Evolutionary conservation across 1,284 basidiomycete species (phyloP), one percentile per base, ranked within the genome.

Genomic region (Cyathus pygmaeus): DNA sequence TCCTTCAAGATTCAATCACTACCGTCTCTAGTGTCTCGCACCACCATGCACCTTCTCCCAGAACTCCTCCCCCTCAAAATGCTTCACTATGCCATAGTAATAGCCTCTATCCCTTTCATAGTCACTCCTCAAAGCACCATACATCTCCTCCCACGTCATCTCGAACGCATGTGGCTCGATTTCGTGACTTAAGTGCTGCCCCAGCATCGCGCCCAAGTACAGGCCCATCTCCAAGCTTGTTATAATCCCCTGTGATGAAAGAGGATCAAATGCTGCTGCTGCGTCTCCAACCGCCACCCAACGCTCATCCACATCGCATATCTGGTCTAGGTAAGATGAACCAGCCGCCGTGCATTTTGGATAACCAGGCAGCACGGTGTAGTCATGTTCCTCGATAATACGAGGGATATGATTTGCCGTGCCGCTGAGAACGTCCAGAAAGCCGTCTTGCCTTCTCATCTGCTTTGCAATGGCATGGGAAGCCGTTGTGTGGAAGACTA

Each of bases 191-290:
- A 42, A 42, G n/a, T 42, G 39, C n/a, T 42, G 39, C 13, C 39
- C 39, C 17, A 42, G 39, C n/a, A 42, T 42, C n/a, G 39, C 39
- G 39, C 39, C 39, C 6, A 42, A 19, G n/a, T 42, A 61, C 5
- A 42, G 17, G 7, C 77, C 76, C 56, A 65, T 62, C 21, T 74
- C 67, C 52, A 79, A 62, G 2, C 76, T 68, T 23, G 76, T 78
- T 53, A 79, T 71, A 65, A 79, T 79, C 15, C 79, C 79, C 56
- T 78, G 77, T 13, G 76, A 79, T 4, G 76, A 79, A 11, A 79
- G 71, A 7, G 79, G 76, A 57, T 79, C 78, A 59, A 78, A 78
- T n/a, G 77, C 76, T 64, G 77, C 66, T 3, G 78, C 76, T 11
- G 76, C 76, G 60, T 79, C 76, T 13, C 77, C 77, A n/a, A 78